These are phyloP conservation scores for Chytriomyces hyalinus DNA, from an alignment of 192 early-diverging fungal genomes.

Conservation along the genomic window DNA sequence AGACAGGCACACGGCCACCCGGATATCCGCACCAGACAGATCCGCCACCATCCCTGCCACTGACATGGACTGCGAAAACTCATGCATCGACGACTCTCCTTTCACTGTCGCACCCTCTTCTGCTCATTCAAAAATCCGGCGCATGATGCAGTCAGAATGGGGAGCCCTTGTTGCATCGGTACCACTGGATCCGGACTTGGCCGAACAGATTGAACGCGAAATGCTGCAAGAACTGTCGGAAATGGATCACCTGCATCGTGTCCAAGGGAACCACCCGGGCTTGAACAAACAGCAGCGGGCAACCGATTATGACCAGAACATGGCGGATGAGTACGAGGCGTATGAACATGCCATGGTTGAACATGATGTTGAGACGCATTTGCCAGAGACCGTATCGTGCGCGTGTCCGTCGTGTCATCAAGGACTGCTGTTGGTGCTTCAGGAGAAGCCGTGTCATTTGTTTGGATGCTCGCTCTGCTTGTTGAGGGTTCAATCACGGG, in stretches of 20 bases:
- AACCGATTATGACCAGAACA: background rate
- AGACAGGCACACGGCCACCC: slow-evolving; percentile 1
- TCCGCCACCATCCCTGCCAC: background rate
- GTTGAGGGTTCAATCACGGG: background rate
- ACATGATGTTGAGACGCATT: background rate
- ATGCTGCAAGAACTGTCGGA: slow-evolving; percentile 19
- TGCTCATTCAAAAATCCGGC: background rate
- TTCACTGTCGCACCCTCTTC: background rate
- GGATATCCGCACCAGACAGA: background rate
- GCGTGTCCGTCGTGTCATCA: background rate
- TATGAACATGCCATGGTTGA: background rate
- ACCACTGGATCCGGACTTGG: slow-evolving; percentile 9
- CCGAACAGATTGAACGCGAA: slow-evolving; percentile 15
- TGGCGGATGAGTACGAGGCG: slow-evolving; percentile 5
- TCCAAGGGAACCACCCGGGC: background rate
- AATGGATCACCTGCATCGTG: slow-evolving; percentile 4
- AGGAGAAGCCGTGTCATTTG: background rate
- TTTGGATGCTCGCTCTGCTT: background rate
- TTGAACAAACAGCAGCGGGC: background rate
- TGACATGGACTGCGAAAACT: background rate
- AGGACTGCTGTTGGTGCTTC: background rate
- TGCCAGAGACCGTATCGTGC: background rate
- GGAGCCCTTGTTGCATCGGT: background rate
- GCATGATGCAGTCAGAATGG: background rate
- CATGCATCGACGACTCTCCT: background rate